These are phyloP conservation scores for Sanguinoderma infundibulare DNA, from an alignment of 1,284 basidiomycete genomes.

Conservation along the genomic window DNA sequence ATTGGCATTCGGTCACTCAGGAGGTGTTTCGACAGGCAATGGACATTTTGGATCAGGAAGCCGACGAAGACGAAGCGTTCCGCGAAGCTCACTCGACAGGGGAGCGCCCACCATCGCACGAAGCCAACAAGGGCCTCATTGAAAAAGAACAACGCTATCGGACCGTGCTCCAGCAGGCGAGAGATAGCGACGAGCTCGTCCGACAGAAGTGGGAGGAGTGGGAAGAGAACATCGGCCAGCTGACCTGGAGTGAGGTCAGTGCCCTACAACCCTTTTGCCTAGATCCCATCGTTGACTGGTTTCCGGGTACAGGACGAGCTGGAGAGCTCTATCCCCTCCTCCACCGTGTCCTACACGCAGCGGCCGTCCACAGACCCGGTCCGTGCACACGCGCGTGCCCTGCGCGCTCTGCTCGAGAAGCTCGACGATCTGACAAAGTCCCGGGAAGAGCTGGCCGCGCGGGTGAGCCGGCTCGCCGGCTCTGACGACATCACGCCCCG, in stretches of 20 bases:
- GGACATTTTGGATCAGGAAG: slow-evolving; percentile 89
- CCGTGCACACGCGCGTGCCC: slow-evolving; percentile 66
- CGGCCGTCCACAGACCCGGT: slow-evolving; percentile 45
- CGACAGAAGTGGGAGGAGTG: slow-evolving; percentile 87
- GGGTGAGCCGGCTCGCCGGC: slow-evolving; percentile 67
- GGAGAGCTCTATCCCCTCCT: slow-evolving; percentile 70
- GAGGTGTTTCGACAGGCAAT: slow-evolving; percentile 61
- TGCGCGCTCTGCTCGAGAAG: slow-evolving; percentile 81
- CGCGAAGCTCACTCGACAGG: slow-evolving; percentile 49
- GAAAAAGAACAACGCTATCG: slow-evolving; percentile 76
- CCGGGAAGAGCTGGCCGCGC: slow-evolving; percentile 65
- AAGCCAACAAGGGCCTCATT: slow-evolving; percentile 79
- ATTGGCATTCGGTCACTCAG: background rate
- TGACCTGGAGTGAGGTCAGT: slow-evolving; percentile 76
- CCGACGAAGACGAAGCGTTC: slow-evolving; percentile 82
- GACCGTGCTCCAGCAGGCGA: slow-evolving; percentile 74
- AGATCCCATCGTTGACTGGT: background rate
- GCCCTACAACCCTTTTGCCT: background rate
- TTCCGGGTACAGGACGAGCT: slow-evolving; percentile 62
- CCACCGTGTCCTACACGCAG: slow-evolving; percentile 47
- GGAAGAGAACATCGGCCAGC: slow-evolving; percentile 72
- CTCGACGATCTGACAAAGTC: slow-evolving; percentile 75
- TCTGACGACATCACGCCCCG: slow-evolving; percentile 80
- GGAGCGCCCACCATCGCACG: slow-evolving; percentile 69
- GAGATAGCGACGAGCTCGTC: slow-evolving; percentile 77